Conservation (phyloP, 2,329 filamentous ascomycete species). For the Pyricularia sp. region DNA sequence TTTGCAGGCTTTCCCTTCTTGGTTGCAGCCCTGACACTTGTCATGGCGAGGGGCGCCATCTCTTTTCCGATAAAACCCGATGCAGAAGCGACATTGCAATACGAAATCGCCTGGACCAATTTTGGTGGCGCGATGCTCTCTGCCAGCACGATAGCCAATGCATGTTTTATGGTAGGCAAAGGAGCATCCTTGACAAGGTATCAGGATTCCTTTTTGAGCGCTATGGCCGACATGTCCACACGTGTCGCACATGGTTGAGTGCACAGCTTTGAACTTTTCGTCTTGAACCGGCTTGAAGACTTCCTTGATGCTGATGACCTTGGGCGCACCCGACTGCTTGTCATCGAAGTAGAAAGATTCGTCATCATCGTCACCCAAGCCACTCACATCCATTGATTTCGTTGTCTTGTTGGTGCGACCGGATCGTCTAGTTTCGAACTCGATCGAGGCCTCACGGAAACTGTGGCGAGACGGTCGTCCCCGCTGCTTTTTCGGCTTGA, state of each 20-base stretch:
- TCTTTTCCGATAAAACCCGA: constrained; percentile 59
- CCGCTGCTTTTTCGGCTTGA: constrained; percentile 8
- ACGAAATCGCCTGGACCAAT: constrained; percentile 68
- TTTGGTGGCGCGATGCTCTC: constrained; percentile 90
- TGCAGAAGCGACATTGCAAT: constrained; percentile 80
- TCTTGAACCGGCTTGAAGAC: constrained; percentile 55
- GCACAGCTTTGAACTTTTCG: constrained; percentile 59
- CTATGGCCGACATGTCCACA: constrained; percentile 51
- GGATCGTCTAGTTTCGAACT: constrained; percentile 44
- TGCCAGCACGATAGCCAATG: constrained; percentile 59
- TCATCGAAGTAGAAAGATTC: constrained; percentile 44
- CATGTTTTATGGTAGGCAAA: constrained; percentile 76
- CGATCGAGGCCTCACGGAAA: constrained; percentile 27
- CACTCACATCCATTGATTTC: constrained; percentile 26
- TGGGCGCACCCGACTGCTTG: constrained; percentile 33
- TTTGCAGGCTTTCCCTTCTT: constrained; percentile 57
- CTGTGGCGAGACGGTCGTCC: constrained; percentile 1
- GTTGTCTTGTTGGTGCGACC: constrained; percentile 33
- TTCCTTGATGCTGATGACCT: constrained; percentile 61
- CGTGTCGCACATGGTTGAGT: constrained; percentile 62
- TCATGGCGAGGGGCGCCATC: constrained; percentile 66
- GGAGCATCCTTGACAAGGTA: constrained; percentile 89
- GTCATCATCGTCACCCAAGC: constrained; percentile 40
- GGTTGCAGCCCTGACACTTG: constrained; percentile 61
- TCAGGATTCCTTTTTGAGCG: constrained; percentile 55